Evolutionary conservation across 441 rosid species (phyloP), one percentile per base, ranked within the genome.

Genomic region (Populus trichocarpa): DNA sequence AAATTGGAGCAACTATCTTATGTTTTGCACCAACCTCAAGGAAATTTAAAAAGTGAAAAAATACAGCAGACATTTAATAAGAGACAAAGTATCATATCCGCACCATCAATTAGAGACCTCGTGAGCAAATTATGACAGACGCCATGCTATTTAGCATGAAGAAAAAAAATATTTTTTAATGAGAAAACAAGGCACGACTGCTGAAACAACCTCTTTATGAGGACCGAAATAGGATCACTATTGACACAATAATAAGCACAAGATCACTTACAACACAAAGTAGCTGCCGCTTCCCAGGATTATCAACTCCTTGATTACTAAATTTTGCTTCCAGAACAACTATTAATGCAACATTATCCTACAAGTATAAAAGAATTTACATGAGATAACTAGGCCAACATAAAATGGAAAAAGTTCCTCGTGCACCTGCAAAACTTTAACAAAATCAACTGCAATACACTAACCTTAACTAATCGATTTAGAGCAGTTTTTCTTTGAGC

Each of bases 311-410:
- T 81, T 92, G 99, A 79, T 91, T 92, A 83, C 84, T 91, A 81
- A 97, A 95, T 82, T 93, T 95, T 65, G 99, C 96, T 86, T 97
- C 99, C 79, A 97, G 85, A 81, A 95, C 99, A 71, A 90, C 99
- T 79, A 97, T 97, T 72, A 97, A 83, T 16, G 99, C 99, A 85
- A 97, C 97, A 84, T 97, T 97, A 86, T 93, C 99, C 99, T 97
- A 79, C 20, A 5, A 72, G 53, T 38, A 78, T 22, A 71, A 76
- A 69, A 80, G 76, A 75, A 75, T 70, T 73, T 7, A 20, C 38
- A 73, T 81, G 75, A 84, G 85, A 70, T 20, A 36, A 30, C 72
- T 22, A 46, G 66, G 67, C 14, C 12, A 42, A 61, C 25, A 71
- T 11, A 78, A 32, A 69, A 46, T 79, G 67, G 42, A 83, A 75